Conservation (phyloP, 2,329 filamentous ascomycete species). For the Lojkania enalia region DNA sequence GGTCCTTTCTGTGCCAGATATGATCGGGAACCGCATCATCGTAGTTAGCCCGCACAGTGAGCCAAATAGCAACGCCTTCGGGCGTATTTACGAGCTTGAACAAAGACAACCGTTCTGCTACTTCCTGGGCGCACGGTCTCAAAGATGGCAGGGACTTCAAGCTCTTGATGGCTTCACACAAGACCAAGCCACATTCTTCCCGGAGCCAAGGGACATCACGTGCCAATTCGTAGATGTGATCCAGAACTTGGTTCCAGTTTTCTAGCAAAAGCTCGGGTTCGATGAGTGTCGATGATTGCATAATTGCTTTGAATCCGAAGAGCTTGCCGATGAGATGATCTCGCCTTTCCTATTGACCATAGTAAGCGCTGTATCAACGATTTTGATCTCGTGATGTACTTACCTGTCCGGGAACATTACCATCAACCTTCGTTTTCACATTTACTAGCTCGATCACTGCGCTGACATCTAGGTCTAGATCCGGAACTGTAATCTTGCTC, state of each 20-base stretch:
- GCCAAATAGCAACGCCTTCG: conserved; percentile 88
- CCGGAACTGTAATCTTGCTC: conserved; percentile 31
- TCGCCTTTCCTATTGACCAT: conserved; percentile 73
- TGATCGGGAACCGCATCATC: conserved; percentile 66
- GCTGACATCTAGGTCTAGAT: conserved; percentile 44
- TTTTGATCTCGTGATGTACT: conserved; percentile 16
- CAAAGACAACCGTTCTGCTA: conserved; percentile 64
- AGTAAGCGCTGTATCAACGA: background rate
- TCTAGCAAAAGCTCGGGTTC: conserved; percentile 55
- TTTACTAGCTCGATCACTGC: conserved; percentile 57
- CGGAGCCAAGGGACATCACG: conserved; percentile 86
- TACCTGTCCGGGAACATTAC: conserved; percentile 59
- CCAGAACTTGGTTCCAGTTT: conserved; percentile 69
- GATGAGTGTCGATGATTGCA: conserved; percentile 76
- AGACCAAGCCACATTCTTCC: conserved; percentile 81
- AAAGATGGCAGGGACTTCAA: conserved; percentile 47
- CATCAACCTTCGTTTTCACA: conserved; percentile 55
- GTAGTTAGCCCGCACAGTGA: conserved; percentile 68
- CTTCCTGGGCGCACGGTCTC: conserved; percentile 62
- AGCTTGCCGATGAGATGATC: conserved; percentile 84
- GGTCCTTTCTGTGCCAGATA: conserved; percentile 74
- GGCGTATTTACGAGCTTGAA: conserved; percentile 75
- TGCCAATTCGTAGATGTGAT: conserved; percentile 72
- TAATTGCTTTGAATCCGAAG: conserved; percentile 84
- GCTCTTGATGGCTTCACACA: conserved; percentile 72